phyloP scores from a whole-genome alignment of 148 eudicot species.

The Vaccinium vitisidaea region DNA sequence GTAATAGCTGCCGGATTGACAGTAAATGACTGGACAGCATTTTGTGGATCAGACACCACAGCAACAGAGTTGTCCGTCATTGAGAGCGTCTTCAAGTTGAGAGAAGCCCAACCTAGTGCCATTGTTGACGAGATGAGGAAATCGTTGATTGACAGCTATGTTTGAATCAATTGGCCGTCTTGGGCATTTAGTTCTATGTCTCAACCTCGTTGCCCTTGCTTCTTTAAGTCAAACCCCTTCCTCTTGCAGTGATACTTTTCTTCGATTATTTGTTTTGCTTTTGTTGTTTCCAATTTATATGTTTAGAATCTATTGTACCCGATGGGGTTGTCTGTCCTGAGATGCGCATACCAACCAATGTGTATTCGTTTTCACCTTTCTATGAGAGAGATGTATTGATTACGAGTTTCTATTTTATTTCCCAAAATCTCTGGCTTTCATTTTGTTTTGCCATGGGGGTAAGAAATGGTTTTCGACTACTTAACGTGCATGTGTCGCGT shows the following conservation, averaged over 20 bases:
- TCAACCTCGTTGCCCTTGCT: neutral
- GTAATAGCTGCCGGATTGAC: slow-evolving; percentile 82
- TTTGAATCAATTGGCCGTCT: slow-evolving; percentile 29
- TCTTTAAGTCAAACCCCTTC: neutral
- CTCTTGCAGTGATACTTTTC: neutral
- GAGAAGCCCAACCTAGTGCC: slow-evolving; percentile 66
- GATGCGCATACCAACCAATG: neutral
- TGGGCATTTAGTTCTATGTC: neutral
- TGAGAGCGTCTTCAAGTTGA: slow-evolving; percentile 89
- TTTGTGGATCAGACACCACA: slow-evolving; percentile 91
- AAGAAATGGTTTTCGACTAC: too few relatives aligned
- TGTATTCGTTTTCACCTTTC: too few relatives aligned
- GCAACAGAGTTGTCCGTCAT: slow-evolving; percentile 86
- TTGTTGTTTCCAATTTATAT: neutral
- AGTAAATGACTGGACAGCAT: slow-evolving; percentile 95
- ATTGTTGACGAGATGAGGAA: slow-evolving; percentile 82
- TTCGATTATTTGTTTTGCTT: neutral
- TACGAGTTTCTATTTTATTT: too few relatives aligned
- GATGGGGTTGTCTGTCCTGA: neutral
- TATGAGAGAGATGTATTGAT: too few relatives aligned
- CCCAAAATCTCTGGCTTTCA: too few relatives aligned
- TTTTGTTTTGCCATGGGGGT: too few relatives aligned
- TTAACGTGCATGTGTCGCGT: too few relatives aligned
- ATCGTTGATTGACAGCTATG: slow-evolving; percentile 74
- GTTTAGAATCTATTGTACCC: neutral